Conservation (phyloP, 108 stramenopile genomes). For the Craspedostauros australis region DNA sequence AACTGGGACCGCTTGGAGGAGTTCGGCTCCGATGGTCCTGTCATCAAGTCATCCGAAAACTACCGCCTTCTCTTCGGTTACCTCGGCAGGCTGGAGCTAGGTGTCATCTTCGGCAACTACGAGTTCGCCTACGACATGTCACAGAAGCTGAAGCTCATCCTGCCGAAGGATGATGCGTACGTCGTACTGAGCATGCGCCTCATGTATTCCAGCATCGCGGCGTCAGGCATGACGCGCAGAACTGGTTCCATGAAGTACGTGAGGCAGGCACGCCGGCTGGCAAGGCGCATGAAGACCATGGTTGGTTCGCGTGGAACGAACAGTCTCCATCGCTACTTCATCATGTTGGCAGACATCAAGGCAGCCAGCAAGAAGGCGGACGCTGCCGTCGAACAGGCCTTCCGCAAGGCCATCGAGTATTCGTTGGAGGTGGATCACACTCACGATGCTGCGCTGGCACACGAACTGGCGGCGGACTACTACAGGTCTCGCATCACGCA, state of each 20-base stretch:
- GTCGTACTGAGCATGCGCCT: neutral
- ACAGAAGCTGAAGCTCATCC: neutral
- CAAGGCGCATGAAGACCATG: conserved; percentile 1
- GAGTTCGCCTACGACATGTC: conserved; percentile 5
- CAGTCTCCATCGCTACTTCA: conserved; percentile 8
- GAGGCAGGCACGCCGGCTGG: neutral
- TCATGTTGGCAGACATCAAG: conserved; percentile 4
- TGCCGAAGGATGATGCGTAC: neutral
- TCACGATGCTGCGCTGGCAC: neutral
- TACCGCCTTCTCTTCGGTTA: conserved; percentile 5
- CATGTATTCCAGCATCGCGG: neutral
- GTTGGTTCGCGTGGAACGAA: conserved; percentile 1
- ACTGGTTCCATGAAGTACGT: neutral
- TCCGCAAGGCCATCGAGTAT: neutral
- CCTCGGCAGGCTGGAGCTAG: conserved; percentile 4
- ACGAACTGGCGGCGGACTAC: neutral
- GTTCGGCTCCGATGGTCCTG: too few species aligned
- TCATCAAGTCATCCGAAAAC: too few species aligned
- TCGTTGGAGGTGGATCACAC: neutral
- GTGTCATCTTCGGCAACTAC: conserved; percentile 3
- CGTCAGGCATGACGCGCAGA: neutral
- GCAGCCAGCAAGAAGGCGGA: too few species aligned
- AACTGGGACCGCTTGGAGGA: too few species aligned
- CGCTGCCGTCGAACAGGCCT: too few species aligned
- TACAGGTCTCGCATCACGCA: too few species aligned